Conservation (phyloP, 202 grass and related monocot species). For the Thinopyrum obtusiflorum region DNA sequence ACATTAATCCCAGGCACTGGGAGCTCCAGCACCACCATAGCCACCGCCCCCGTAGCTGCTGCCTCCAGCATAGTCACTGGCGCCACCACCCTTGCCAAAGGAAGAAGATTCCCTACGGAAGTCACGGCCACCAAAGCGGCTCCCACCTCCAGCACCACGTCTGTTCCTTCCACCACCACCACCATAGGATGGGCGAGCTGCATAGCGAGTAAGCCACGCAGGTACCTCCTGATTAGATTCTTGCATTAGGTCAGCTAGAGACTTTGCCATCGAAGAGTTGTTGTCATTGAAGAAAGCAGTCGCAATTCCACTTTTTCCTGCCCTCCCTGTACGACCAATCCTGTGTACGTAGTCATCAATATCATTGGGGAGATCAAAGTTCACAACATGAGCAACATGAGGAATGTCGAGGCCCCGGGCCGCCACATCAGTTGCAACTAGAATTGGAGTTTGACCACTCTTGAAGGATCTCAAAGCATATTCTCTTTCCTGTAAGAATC, state of each 20-base stretch:
- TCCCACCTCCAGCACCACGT: slow-evolving; percentile 52
- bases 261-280: slow-evolving; percentile 56
- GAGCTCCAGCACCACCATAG: slow-evolving; percentile 44
- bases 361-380: slow-evolving; percentile 84
- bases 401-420: slow-evolving; percentile 81
- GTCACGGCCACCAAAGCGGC: slow-evolving; percentile 69
- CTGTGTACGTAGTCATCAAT: slow-evolving; percentile 78
- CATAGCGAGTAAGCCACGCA: slow-evolving; percentile 61
- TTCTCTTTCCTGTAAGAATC: slow-evolving; percentile 66
- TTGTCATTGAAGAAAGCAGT: slow-evolving; percentile 85
- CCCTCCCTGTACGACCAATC: slow-evolving; percentile 79
- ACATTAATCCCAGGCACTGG: slow-evolving; percentile 70
- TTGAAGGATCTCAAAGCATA: slow-evolving; percentile 75
- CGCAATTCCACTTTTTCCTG: slow-evolving; percentile 73
- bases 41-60: slow-evolving; percentile 50
- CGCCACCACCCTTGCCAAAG: slow-evolving; percentile 43
- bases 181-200: slow-evolving; percentile 56
- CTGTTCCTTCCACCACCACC: slow-evolving; percentile 56
- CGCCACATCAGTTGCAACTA: slow-evolving; percentile 86
- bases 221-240: slow-evolving; percentile 89
- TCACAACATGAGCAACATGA: slow-evolving; percentile 82
- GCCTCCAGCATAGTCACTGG: slow-evolving; percentile 50
- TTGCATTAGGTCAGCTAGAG: slow-evolving; percentile 71
- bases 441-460: slow-evolving; percentile 72
- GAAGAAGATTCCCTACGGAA: slow-evolving; percentile 71